Evolutionary conservation across 495 filamentous ascomycete genomes (phyloP).

Genomic region (Chaetomidium leptoderma): DNA sequence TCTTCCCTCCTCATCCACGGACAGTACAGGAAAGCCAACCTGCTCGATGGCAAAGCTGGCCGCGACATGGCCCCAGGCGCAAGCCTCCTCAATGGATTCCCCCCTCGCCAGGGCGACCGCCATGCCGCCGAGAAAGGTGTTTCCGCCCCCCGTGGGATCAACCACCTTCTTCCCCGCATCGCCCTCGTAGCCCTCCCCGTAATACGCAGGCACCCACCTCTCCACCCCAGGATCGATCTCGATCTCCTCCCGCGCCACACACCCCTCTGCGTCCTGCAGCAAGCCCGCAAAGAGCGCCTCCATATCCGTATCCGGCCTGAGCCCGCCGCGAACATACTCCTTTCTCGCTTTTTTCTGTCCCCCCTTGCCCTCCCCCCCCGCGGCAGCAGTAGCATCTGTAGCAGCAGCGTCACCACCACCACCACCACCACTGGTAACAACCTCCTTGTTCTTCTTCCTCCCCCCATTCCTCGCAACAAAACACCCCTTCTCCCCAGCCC

Average conservation of each 20-base stretch:
- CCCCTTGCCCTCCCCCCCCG: not conserved
- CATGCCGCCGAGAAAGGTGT: conserved; percentile 85
- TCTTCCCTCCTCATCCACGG: conserved; percentile 44
- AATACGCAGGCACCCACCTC: conserved; percentile 55
- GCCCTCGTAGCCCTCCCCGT: conserved; percentile 33
- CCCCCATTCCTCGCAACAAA: conserved; percentile 52
- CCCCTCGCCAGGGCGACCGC: conserved; percentile 67
- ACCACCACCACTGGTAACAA: conserved; percentile 15
- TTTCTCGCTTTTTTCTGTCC: conserved; percentile 34
- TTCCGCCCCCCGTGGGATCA: conserved; percentile 95
- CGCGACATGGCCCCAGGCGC: conserved; percentile 74
- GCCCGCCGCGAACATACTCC: conserved; percentile 41
- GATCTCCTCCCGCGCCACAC: conserved; percentile 56
- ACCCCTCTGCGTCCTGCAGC: conserved; percentile 46
- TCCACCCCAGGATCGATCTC: conserved; percentile 52
- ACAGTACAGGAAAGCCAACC: conserved; percentile 70
- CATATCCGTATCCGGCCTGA: conserved; percentile 52
- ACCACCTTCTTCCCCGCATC: conserved; percentile 61
- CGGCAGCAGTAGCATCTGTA: too few species aligned
- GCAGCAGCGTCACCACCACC: conserved; percentile 18
- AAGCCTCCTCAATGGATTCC: conserved; percentile 60
- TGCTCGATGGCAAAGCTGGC: conserved; percentile 95
- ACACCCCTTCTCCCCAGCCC: conserved; percentile 49
- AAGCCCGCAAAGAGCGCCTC: conserved; percentile 49
- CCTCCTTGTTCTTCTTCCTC: conserved; percentile 40